Conservation (phyloP, 2,329 filamentous ascomycete species). For the Venturia aucupariae region DNA sequence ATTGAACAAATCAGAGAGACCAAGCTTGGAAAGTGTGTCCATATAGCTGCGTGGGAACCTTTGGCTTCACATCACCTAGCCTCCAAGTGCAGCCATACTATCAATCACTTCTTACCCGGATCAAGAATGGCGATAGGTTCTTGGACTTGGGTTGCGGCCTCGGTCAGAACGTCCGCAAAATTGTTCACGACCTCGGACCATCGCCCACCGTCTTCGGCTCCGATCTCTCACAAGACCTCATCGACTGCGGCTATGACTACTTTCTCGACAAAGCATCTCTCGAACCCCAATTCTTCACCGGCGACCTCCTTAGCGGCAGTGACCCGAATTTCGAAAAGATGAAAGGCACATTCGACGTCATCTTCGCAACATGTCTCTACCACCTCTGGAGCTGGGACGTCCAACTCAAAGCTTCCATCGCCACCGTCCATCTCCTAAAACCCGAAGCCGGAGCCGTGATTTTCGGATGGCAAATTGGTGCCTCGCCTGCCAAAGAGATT, state of each 20-base stretch:
- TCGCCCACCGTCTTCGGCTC: constrained; percentile 29
- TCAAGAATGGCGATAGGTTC: constrained; percentile 27
- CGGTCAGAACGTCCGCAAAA: constrained; percentile 37
- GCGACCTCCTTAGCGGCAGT: constrained; percentile 29
- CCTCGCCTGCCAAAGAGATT: constrained; percentile 19
- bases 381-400: constrained; percentile 32
- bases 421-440: constrained; percentile 26
- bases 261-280: constrained; percentile 24
- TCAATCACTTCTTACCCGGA: constrained; percentile 23
- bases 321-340: constrained; percentile 25
- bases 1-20: constrained; percentile 6
- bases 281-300: constrained; percentile 34
- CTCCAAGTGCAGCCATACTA: constrained; percentile 3
- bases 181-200: constrained; percentile 30
- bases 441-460: constrained; percentile 38
- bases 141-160: constrained; percentile 39
- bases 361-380: constrained; percentile 32
- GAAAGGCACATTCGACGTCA: constrained; percentile 27
- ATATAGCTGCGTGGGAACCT: constrained; percentile 11
- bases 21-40: constrained; percentile 12
- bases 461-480: constrained; percentile 44
- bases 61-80: constrained; percentile 9
- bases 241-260: constrained; percentile 42
- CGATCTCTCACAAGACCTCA: constrained; percentile 34
- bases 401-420: constrained; percentile 25